Evolutionary conservation across 805 yeast species (phyloP).

Genomic region (Starmerella kuoi): DNA sequence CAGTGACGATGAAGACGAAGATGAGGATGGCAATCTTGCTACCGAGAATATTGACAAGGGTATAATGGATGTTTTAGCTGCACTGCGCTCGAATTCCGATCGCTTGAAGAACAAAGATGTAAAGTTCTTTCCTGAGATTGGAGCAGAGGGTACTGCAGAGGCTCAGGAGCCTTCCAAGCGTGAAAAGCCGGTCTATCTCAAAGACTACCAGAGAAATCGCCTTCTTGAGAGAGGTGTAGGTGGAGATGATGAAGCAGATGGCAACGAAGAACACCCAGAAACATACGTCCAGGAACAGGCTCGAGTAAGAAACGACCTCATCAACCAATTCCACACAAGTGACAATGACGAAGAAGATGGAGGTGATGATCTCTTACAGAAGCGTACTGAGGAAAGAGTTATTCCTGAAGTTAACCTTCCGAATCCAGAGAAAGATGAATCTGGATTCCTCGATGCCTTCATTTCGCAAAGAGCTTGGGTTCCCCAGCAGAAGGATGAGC

Average conservation of each 20-base stretch:
- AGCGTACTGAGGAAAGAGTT: conserved; percentile 41
- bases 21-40: conserved; percentile 76
- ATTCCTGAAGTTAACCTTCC: conserved; percentile 35
- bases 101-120: conserved; percentile 53
- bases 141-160: conserved; percentile 28
- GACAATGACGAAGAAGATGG: conserved; percentile 34
- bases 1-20: conserved; percentile 62
- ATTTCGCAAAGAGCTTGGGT: conserved; percentile 80
- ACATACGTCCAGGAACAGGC: conserved; percentile 55
- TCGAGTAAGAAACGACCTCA: conserved; percentile 61
- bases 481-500: conserved; percentile 40
- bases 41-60: conserved; percentile 80
- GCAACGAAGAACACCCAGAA: conserved; percentile 37
- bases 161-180: conserved; percentile 15
- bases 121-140: conserved; percentile 62
- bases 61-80: conserved; percentile 54
- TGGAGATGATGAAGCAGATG: conserved; percentile 45
- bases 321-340: conserved; percentile 57
- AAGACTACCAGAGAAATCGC: conserved; percentile 84
- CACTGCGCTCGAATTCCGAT: conserved; percentile 55
- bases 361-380: conserved; percentile 40
- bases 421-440: conserved; percentile 50
- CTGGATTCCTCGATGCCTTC: conserved; percentile 60
- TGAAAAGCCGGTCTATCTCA: conserved; percentile 70
- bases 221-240: conserved; percentile 50